These are phyloP conservation scores for Bacidia gigantensis DNA, from an alignment of 495 filamentous ascomycete species.

Conservation along the genomic window DNA sequence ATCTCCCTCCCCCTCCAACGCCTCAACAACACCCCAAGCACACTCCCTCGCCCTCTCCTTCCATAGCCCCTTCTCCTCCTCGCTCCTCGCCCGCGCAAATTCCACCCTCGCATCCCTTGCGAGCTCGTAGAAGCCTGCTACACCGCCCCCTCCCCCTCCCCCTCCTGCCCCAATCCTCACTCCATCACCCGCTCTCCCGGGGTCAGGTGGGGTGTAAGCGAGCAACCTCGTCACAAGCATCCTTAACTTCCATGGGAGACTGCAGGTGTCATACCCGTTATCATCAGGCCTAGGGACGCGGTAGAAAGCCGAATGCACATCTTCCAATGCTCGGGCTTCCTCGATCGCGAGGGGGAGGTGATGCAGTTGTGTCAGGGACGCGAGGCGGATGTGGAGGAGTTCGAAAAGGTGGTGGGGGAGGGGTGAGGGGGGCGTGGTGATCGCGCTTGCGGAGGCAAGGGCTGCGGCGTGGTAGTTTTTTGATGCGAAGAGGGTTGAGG, in stretches of 20 bases:
- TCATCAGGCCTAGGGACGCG: slow-evolving; percentile 36
- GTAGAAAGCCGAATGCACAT: slow-evolving; percentile 58
- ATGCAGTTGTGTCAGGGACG: slow-evolving; percentile 63
- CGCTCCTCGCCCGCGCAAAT: slow-evolving; percentile 25
- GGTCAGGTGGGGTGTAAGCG: slow-evolving; percentile 34
- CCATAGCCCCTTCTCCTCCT: slow-evolving; percentile 46
- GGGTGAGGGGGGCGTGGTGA: slow-evolving; percentile 43
- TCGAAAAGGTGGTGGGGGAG: slow-evolving; percentile 55
- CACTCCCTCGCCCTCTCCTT: slow-evolving; percentile 53
- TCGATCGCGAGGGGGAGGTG: slow-evolving; percentile 64
- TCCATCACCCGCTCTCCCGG: too few species aligned
- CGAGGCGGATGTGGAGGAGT: slow-evolving; percentile 68
- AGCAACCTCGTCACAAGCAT: slow-evolving; percentile 71
- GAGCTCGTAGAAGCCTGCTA: slow-evolving; percentile 80
- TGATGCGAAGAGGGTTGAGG: slow-evolving; percentile 32
- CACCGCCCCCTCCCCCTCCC: slow-evolving; percentile 66
- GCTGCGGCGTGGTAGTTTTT: slow-evolving; percentile 63
- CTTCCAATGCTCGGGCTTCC: slow-evolving; percentile 72
- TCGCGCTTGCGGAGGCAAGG: slow-evolving; percentile 53
- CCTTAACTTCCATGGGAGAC: slow-evolving; percentile 71
- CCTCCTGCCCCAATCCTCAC: slow-evolving; percentile 33
- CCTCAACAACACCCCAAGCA: slow-evolving; percentile 64
- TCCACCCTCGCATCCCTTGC: slow-evolving; percentile 56
- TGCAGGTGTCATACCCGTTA: slow-evolving; percentile 17
- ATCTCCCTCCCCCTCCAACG: slow-evolving; percentile 85